Conservation (phyloP, 768 basidiomycete species). For the Dendrothele bispora region DNA sequence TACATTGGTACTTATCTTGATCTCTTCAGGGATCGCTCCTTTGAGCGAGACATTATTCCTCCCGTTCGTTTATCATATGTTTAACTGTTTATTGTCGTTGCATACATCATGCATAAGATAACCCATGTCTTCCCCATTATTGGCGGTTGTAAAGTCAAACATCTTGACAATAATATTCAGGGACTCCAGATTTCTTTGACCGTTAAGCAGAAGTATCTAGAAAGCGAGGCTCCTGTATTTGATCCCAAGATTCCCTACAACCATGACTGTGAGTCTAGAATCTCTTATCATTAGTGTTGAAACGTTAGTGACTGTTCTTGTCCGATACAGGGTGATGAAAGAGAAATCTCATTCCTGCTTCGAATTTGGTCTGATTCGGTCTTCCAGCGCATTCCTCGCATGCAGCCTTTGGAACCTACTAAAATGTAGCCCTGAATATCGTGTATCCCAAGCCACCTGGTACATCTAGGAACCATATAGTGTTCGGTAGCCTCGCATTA, state of each 20-base stretch:
- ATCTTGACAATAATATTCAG: conserved; percentile 37
- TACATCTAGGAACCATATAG: background rate
- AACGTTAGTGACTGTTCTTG: too few species aligned
- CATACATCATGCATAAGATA: conserved; percentile 16
- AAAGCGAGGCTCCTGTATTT: conserved; percentile 31
- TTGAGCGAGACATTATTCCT: conserved; percentile 44
- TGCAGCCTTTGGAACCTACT: too few species aligned
- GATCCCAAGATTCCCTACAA: conserved; percentile 34
- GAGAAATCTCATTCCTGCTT: too few species aligned
- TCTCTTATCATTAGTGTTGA: too few species aligned
- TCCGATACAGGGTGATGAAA: too few species aligned
- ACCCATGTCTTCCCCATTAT: background rate
- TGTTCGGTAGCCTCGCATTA: conserved; percentile 24
- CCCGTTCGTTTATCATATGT: background rate
- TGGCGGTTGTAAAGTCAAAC: conserved; percentile 33
- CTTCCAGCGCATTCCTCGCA: too few species aligned
- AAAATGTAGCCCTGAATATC: too few species aligned
- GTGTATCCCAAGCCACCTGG: too few species aligned
- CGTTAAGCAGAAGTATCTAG: conserved; percentile 32
- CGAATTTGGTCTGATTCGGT: too few species aligned
- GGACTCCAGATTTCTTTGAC: conserved; percentile 35
- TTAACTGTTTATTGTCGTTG: conserved; percentile 15
- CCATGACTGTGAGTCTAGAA: too few species aligned
- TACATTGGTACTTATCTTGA: too few species aligned
- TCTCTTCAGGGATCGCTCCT: conserved; percentile 30